Conservation (phyloP, 1,284 basidiomycete genomes). For the Takashimella koratensis region DNA sequence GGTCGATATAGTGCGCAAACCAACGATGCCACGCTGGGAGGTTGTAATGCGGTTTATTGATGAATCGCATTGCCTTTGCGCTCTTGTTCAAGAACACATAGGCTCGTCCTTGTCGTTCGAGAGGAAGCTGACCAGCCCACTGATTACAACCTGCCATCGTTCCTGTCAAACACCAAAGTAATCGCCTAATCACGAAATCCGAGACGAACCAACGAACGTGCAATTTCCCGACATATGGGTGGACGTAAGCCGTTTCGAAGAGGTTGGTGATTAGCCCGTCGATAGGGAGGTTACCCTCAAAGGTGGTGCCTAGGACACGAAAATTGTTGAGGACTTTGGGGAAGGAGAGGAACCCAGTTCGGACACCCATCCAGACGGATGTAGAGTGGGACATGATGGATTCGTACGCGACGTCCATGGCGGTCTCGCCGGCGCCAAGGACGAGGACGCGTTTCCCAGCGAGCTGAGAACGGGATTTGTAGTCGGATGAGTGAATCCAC, state of each 20-base stretch:
- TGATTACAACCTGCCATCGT: constrained; percentile 63
- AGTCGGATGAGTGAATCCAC: constrained; percentile 56
- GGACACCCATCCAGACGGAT: constrained; percentile 58
- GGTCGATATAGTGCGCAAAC: constrained; percentile 59
- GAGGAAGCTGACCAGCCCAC: constrained; percentile 63
- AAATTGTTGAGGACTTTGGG: constrained; percentile 66
- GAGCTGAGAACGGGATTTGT: constrained; percentile 55
- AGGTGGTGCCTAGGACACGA: constrained; percentile 55
- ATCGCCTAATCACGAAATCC: constrained; percentile 61
- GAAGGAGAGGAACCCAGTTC: constrained; percentile 58
- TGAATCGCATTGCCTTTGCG: constrained; percentile 58
- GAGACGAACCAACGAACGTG: constrained; percentile 64
- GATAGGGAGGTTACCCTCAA: constrained; percentile 57
- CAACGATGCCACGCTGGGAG: constrained; percentile 53
- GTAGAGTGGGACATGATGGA: constrained; percentile 57
- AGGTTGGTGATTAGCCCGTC: constrained; percentile 51
- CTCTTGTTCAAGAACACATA: constrained; percentile 52
- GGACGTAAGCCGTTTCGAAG: constrained; percentile 46
- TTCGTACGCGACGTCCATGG: constrained; percentile 60
- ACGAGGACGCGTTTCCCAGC: constrained; percentile 56
- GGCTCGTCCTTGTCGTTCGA: constrained; percentile 57
- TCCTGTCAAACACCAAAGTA: constrained; percentile 62
- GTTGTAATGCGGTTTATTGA: constrained; percentile 58
- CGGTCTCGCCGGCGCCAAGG: constrained; percentile 63
- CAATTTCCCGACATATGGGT: constrained; percentile 57